These are phyloP conservation scores for Clarireedia homoeocarpa DNA, from an alignment of 2,329 filamentous ascomycete genomes.

Conservation along the genomic window DNA sequence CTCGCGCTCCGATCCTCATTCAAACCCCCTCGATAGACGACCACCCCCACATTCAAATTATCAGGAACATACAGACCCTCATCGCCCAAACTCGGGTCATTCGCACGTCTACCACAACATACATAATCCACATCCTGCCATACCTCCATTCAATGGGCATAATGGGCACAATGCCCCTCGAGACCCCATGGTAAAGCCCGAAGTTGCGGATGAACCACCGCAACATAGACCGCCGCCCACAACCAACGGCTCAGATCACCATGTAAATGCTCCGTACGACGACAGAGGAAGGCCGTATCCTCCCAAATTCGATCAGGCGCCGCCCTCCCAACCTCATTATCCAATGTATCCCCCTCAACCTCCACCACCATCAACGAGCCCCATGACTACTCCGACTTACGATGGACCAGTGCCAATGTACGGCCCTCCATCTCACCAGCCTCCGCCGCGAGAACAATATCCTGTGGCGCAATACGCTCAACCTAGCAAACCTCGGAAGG, in stretches of 20 bases:
- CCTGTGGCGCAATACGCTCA: slow-evolving; percentile 5
- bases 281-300: slow-evolving; percentile 15
- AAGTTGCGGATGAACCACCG: slow-evolving; percentile 32
- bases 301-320: slow-evolving; percentile 18
- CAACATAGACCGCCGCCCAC: slow-evolving; percentile 31
- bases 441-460: slow-evolving; percentile 19
- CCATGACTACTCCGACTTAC: slow-evolving; percentile 21
- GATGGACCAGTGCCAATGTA: slow-evolving; percentile 13
- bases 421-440: slow-evolving; percentile 7
- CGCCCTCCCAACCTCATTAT: slow-evolving; percentile 15
- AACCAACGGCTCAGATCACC: slow-evolving; percentile 22
- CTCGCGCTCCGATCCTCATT: slow-evolving; percentile 2
- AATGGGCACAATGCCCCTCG: slow-evolving; percentile 26
- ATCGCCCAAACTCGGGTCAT: slow-evolving; percentile 23
- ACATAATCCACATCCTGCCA: slow-evolving; percentile 26
- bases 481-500: slow-evolving; percentile 18
- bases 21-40: slow-evolving; percentile 26
- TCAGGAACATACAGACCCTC: slow-evolving; percentile 25
- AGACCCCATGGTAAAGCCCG: slow-evolving; percentile 49
- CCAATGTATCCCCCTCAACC: slow-evolving; percentile 14
- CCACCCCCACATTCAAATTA: slow-evolving; percentile 39
- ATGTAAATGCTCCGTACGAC: slow-evolving; percentile 22
- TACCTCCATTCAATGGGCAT: slow-evolving; percentile 30
- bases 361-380: slow-evolving; percentile 20
- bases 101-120: slow-evolving; percentile 22